Percentiles rank a stretch among this genome's conserved stretches.
phyloP scores from a whole-genome alignment of 257 asterid genomes.

The Gentiana dahurica region DNA sequence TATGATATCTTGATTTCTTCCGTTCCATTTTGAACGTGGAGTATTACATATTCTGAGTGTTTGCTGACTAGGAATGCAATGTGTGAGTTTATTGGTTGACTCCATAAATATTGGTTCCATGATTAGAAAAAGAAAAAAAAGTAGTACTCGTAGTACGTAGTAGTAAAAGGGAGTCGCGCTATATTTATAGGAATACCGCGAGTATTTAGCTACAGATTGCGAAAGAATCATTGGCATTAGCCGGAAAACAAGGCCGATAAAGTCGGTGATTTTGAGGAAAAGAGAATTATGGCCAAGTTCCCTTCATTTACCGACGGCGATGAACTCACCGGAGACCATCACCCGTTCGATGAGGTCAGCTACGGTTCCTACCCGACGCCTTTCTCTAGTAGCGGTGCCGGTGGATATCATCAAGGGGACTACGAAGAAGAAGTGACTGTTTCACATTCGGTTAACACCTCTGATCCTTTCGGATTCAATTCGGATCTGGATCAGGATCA shows the following conservation, averaged over 20 bases:
- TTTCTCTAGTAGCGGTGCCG: constrained; percentile 7
- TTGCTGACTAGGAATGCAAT: no score
- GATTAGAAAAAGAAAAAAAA: no score
- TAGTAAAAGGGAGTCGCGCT: no score
- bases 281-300: constrained; percentile 49
- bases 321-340: constrained; percentile 29
- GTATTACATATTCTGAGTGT: no score
- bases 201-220: background rate
- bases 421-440: constrained; percentile 43
- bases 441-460: constrained; percentile 27
- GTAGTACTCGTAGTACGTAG: no score
- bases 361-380: constrained; percentile 34
- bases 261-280: background rate
- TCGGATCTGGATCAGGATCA: constrained; percentile 16
- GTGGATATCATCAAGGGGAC: constrained; percentile 32
- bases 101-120: no score
- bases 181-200: no score
- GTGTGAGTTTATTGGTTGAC: no score
- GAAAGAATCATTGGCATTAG: no score
- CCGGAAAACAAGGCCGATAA: no score
- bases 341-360: constrained; percentile 43
- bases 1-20: no score
- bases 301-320: constrained; percentile 65
- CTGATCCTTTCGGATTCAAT: constrained; percentile 73
- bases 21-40: no score